These are phyloP conservation scores for Spinellus fusiger DNA, from an alignment of 192 early-diverging fungal species.

Conservation along the genomic window DNA sequence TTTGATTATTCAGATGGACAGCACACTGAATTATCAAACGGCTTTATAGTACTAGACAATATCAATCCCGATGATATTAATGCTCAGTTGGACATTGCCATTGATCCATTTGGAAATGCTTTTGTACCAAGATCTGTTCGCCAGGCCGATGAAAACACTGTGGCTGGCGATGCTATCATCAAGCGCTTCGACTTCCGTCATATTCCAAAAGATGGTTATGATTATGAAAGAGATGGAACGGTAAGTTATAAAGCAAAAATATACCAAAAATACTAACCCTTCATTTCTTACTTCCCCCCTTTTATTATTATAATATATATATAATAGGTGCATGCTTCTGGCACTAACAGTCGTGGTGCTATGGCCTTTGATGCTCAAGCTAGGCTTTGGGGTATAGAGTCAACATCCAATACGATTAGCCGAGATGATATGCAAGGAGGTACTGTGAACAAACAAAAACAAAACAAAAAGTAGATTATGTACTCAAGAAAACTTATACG, in stretches of 20 bases:
- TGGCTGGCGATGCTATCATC: conserved; percentile 8
- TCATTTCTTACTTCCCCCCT: not conserved
- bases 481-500: not conserved
- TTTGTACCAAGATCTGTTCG: conserved; percentile 14
- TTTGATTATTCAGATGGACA: conserved; percentile 24
- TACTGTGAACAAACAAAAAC: not conserved
- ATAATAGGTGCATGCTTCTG: conserved; percentile 6
- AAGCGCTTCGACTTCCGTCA: conserved; percentile 20
- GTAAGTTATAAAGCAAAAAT: not conserved
- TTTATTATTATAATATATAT: not conserved
- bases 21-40: conserved; percentile 6
- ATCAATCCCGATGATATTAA: conserved; percentile 7
- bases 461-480: not conserved
- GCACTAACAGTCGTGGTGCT: conserved; percentile 17
- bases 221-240: conserved; percentile 21
- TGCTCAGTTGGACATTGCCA: conserved; percentile 9
- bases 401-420: not conserved
- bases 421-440: conserved; percentile 10
- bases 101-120: conserved; percentile 22
- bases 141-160: not conserved
- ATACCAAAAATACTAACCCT: too few species aligned
- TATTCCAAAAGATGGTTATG: conserved; percentile 16
- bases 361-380: conserved; percentile 28
- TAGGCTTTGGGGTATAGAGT: conserved; percentile 22
- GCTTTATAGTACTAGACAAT: conserved; percentile 3